Evolutionary conservation across 495 filamentous ascomycete species (phyloP).

Genomic region (Pseudevernia furfuracea): DNA sequence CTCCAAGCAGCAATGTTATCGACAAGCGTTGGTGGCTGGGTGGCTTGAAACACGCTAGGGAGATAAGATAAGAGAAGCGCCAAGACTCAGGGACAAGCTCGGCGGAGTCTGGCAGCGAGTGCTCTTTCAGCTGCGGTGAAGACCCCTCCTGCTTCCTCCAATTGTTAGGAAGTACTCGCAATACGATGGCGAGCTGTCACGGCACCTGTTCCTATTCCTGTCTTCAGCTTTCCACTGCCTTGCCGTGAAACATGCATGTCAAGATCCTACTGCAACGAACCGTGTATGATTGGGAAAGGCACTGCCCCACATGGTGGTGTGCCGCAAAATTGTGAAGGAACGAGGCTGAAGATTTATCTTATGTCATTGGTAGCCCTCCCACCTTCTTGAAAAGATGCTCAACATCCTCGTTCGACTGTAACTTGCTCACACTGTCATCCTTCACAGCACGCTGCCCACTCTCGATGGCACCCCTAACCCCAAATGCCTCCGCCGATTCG

Average conservation of each 20-base stretch:
- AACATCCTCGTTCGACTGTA: background rate
- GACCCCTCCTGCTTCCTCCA: background rate
- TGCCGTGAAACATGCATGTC: background rate
- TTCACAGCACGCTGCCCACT: background rate
- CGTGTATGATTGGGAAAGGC: background rate
- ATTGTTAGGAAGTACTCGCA: background rate
- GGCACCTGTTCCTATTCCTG: background rate
- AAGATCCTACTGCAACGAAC: background rate
- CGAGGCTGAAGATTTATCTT: background rate
- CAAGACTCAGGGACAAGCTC: background rate
- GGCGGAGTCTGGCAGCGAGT: no score
- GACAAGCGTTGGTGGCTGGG: no score
- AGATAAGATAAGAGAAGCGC: constrained; percentile 2
- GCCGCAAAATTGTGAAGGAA: background rate
- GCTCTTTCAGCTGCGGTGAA: background rate
- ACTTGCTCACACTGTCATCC: background rate
- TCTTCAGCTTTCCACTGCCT: background rate
- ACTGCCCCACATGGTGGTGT: background rate
- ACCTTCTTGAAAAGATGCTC: background rate
- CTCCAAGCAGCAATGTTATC: no score
- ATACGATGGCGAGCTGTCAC: background rate
- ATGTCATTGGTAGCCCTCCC: background rate
- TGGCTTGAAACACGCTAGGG: background rate
- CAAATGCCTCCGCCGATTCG: constrained; percentile 8
- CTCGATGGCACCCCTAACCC: background rate